These are phyloP conservation scores for Emmonsiellopsis sp. DNA, from an alignment of 2,329 filamentous ascomycete genomes.

Conservation along the genomic window DNA sequence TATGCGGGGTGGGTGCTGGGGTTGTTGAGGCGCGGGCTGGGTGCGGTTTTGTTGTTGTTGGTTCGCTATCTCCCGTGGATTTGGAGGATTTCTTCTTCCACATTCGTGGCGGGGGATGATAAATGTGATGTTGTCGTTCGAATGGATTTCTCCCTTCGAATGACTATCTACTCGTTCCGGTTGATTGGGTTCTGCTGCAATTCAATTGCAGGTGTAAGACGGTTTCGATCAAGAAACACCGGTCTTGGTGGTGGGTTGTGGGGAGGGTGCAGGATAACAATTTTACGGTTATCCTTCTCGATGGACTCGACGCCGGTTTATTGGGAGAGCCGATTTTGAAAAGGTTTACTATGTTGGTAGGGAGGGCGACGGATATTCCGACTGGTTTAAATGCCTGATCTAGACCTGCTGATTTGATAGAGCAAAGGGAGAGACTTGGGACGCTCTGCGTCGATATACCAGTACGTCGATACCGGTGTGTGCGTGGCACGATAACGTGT, in stretches of 20 bases:
- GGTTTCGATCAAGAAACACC: background rate
- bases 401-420: background rate
- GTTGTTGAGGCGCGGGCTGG: background rate
- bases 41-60: background rate
- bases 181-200: background rate
- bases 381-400: background rate
- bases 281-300: background rate
- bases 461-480: background rate
- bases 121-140: background rate
- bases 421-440: background rate
- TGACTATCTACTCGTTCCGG: background rate
- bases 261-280: background rate
- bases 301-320: too few relatives aligned
- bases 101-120: background rate
- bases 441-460: background rate
- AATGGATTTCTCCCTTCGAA: constrained; percentile 1
- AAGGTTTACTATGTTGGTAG: background rate
- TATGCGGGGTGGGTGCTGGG: background rate
- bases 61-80: background rate
- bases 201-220: background rate
- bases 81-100: background rate
- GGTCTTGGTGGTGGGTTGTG: background rate
- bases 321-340: too few relatives aligned
- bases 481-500: background rate
- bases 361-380: background rate